phyloP scores from a whole-genome alignment of 2,329 filamentous ascomycete genomes.

The Endoconidiophora polonica region DNA sequence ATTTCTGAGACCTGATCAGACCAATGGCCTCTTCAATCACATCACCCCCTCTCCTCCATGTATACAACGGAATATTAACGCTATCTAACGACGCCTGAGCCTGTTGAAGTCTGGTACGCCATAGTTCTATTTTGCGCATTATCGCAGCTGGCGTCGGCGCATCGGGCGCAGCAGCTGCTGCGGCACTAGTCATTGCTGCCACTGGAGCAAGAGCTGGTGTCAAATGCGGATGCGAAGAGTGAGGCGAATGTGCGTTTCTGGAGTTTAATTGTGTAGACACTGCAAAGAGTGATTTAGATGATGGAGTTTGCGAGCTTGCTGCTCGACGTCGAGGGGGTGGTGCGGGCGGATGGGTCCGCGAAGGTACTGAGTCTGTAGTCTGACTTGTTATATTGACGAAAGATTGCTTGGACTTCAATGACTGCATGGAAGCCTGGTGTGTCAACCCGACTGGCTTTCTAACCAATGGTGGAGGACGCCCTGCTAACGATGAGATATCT shows the following conservation, averaged over 20 bases:
- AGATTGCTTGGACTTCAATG: constrained; percentile 20
- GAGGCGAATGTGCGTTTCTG: neutral
- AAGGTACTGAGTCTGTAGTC: constrained; percentile 15
- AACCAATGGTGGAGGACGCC: neutral
- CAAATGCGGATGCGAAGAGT: constrained; percentile 15
- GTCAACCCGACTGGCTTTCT: constrained; percentile 1
- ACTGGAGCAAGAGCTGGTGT: constrained; percentile 58
- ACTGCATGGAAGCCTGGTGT: constrained; percentile 1
- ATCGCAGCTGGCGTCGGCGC: constrained; percentile 17
- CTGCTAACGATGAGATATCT: constrained; percentile 5
- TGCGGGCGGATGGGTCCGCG: constrained; percentile 21
- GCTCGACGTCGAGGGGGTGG: constrained; percentile 21
- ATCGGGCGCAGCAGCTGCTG: constrained; percentile 43
- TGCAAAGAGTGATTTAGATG: constrained; percentile 12
- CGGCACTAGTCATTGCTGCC: constrained; percentile 48
- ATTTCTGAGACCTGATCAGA: constrained; percentile 1
- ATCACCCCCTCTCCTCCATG: constrained; percentile 57
- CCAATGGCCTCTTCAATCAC: constrained; percentile 48
- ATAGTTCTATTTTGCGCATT: constrained; percentile 8
- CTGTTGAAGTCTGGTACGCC: constrained; percentile 1
- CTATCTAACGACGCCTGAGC: constrained; percentile 31
- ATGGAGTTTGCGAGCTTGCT: neutral
- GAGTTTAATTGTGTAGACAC: constrained; percentile 4
- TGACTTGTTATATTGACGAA: neutral
- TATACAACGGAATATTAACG: constrained; percentile 51